Evolutionary conservation across 1,284 basidiomycete species (phyloP), one percentile per base, ranked within the genome.

Genomic region (Leccinum fallax): DNA sequence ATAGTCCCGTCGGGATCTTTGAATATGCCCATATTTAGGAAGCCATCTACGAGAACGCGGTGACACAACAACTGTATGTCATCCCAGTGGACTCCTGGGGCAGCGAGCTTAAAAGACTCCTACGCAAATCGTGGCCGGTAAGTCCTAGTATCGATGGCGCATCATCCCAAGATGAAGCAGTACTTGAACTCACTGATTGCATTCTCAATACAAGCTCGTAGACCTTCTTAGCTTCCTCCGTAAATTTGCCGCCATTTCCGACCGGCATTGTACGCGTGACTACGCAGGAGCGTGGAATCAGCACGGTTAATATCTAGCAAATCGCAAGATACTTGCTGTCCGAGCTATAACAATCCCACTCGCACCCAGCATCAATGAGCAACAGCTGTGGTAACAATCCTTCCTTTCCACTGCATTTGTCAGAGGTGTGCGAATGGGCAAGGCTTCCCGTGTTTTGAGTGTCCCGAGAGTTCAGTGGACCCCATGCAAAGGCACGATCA

Each of bases 361-460:
- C 95, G 69, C 93, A 94, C 0, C 94, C 94, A 2, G 94, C 94
- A 70, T 97, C 95, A 63, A 97, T 94, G 46, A 97, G 84, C 5
- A 97, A 80, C 4, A 95, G 89, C 73, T 95, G 93, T 0, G 93
- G 90, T 10, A 79, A 72, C 40, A 92, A 69, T 10, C 81, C 75
- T 54, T 79, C 60, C 6, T 56, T 58, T 13, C 6, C 51, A 9
- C 16, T 16, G 8, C 72, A 67, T 16, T 74, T 63, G 34, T 38
- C 61, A 32, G 53, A 55, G 16, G 74, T 75, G 43, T 82, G 78
- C 1, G 77, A 73, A 52, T 71, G 67, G 5, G 64, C 63, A 57
- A 90, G 76, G 1, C 77, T 74, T 32, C 81, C 79, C 24, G 72
- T 74, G 70, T 90, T 88, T 34, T 80, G 68, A 57, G 84, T 82